These are phyloP conservation scores for Aspergillus spinulosporus DNA, from an alignment of 2,329 filamentous ascomycete species.

Conservation along the genomic window DNA sequence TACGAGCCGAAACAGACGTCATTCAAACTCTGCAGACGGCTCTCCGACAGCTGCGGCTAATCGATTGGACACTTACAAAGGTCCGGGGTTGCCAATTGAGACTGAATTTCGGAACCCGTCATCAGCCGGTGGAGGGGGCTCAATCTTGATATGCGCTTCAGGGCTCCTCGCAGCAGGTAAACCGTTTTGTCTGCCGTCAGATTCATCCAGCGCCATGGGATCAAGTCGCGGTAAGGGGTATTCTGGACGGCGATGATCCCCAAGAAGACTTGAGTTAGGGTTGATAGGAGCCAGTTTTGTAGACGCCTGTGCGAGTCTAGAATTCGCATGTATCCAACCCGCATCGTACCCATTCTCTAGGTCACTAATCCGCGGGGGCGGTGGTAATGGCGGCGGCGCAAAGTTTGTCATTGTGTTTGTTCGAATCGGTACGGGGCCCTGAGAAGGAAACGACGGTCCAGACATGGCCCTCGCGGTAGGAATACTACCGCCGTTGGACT, in stretches of 20 bases:
- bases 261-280: slow-evolving; percentile 53
- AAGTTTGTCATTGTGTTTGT: slow-evolving; percentile 49
- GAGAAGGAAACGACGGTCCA: slow-evolving; percentile 44
- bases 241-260: slow-evolving; percentile 44
- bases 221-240: slow-evolving; percentile 34
- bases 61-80: slow-evolving; percentile 33
- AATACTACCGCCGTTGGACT: slow-evolving; percentile 37
- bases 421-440: slow-evolving; percentile 64
- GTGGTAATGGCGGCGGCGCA: slow-evolving; percentile 65
- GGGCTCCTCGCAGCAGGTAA: slow-evolving; percentile 33
- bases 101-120: slow-evolving; percentile 38
- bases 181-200: slow-evolving; percentile 35
- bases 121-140: slow-evolving; percentile 34
- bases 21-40: too few relatives aligned
- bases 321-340: slow-evolving; percentile 65
- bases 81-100: slow-evolving; percentile 29
- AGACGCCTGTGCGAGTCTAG: slow-evolving; percentile 50
- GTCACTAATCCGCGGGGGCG: slow-evolving; percentile 62
- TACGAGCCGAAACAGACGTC: too few relatives aligned
- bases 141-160: slow-evolving; percentile 38
- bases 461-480: slow-evolving; percentile 42
- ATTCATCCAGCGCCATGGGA: slow-evolving; percentile 39
- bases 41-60: not conserved
- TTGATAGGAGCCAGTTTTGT: slow-evolving; percentile 50
- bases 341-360: slow-evolving; percentile 59